Evolutionary conservation across 495 filamentous ascomycete genomes (phyloP), one percentile per base, ranked within the genome.

Genomic region (Aspergillus baeticus): DNA sequence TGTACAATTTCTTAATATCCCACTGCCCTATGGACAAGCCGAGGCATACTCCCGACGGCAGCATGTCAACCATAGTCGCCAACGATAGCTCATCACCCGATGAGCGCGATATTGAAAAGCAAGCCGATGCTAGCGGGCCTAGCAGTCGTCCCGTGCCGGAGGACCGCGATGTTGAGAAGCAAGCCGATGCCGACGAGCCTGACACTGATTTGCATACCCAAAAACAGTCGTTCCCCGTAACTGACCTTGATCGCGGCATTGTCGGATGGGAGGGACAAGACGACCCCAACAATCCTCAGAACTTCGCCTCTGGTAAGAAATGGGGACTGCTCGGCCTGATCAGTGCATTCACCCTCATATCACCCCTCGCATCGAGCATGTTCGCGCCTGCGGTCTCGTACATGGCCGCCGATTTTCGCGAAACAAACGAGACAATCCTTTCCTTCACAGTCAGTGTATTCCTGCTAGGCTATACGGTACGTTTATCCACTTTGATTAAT

Each of bases 261-360:
- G 65, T 73, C 8, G 63, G 67, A 17, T 80, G 77, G 77, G 76
- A 79, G 15, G 71, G 76, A n/a, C 81, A 84, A 58, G 77, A 87
- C 57, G 87, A 90, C 58, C 84, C 84, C 0, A 64, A 77, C 14
- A 88, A 89, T 69, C 87, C 87, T 0, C 73, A 84, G 64, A 91
- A 91, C 63, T 90, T 87, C 55, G 34, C 75, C 1, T 14, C 59
- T 0, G 52, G 55, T 11, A 72, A 69, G 49, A 82, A 83, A 69
- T 71, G 65, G 65, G 44, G 26, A 1, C 42, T 70, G n/a, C 58
- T 73, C 0, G 56, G 22, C 0, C 58, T 77, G 3, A 62, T 76
- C 38, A 71, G 68, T 17, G 58, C 59, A 18, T 63, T 77, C 41
- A 83, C 80, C 5, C 73, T 86, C 37, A 55, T 75, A n/a, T 69